These are phyloP conservation scores for Schizopora paradoxa DNA, from an alignment of 1,284 basidiomycete genomes.

Conservation along the genomic window DNA sequence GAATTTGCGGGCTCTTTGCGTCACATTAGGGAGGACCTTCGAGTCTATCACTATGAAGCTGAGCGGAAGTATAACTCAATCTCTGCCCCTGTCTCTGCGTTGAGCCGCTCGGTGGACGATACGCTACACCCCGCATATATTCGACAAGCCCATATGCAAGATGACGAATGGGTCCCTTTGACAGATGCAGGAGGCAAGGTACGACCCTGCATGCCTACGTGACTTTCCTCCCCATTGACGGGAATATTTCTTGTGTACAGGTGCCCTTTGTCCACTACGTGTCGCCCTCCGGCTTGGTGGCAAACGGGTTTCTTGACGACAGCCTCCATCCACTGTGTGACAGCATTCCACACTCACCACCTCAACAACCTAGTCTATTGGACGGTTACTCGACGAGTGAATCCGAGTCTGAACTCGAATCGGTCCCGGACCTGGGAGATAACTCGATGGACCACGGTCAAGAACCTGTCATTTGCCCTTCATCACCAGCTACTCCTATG, in stretches of 20 bases:
- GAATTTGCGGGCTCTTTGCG: constrained; percentile 37
- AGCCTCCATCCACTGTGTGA: constrained; percentile 9
- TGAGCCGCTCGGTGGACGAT: constrained; percentile 1
- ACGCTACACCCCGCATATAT: constrained; percentile 2
- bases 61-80: constrained; percentile 17
- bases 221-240: too few species aligned
- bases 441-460: constrained; percentile 19
- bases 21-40: constrained; percentile 19
- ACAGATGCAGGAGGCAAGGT: constrained; percentile 8
- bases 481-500: constrained; percentile 40
- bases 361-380: constrained; percentile 1
- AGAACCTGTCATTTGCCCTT: constrained; percentile 27
- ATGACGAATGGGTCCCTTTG: constrained; percentile 15
- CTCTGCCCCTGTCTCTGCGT: constrained; percentile 6
- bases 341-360: constrained; percentile 5
- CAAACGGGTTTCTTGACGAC: constrained; percentile 15
- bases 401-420: constrained; percentile 1
- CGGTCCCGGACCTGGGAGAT: too few species aligned
- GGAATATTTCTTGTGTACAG: constrained; percentile 3
- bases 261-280: background rate
- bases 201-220: background rate
- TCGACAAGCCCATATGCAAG: background rate
- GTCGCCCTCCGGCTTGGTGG: constrained; percentile 9
- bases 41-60: constrained; percentile 24
- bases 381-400: constrained; percentile 11